These are phyloP conservation scores for Pseudoturritis turrita DNA, from an alignment of 345 rosid genomes.

Conservation along the genomic window DNA sequence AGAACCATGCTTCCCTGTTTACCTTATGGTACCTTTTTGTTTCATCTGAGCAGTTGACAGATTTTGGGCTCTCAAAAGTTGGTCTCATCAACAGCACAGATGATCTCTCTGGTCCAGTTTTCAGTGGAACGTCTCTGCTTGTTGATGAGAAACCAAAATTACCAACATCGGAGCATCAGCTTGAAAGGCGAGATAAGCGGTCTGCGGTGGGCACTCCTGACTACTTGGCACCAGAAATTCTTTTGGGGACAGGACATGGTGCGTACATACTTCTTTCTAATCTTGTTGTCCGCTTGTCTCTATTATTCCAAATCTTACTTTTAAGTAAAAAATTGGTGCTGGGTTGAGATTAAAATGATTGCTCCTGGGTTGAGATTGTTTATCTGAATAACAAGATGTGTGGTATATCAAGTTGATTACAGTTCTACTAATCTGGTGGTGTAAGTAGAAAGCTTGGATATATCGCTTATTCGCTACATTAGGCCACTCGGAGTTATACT, in stretches of 20 bases:
- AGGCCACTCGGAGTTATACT: not conserved
- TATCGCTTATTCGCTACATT: not conserved
- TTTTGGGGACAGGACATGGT: constrained; percentile 97
- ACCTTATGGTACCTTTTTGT: not conserved
- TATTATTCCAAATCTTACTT: constrained; percentile 1
- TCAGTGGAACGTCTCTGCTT: constrained; percentile 62
- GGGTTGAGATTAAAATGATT: constrained; percentile 2
- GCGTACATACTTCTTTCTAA: constrained; percentile 34
- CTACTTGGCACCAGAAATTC: constrained; percentile 94
- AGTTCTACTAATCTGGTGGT: not conserved
- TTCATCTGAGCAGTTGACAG: constrained; percentile 29
- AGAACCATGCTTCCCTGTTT: not conserved
- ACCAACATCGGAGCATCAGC: constrained; percentile 50
- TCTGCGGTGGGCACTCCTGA: constrained; percentile 97
- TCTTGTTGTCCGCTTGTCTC: not conserved
- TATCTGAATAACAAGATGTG: constrained; percentile 2
- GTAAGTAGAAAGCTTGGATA: not conserved
- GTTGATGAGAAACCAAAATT: constrained; percentile 60
- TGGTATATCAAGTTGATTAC: constrained; percentile 1
- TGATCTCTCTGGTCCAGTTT: constrained; percentile 85
- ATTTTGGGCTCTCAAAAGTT: constrained; percentile 37
- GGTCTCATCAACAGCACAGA: constrained; percentile 93
- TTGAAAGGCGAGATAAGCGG: constrained; percentile 64
- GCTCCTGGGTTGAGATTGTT: not conserved
- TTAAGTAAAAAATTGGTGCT: not conserved